Conservation (phyloP, 495 filamentous ascomycete genomes). For the Aspergillus sclerotiicarbonarius region DNA sequence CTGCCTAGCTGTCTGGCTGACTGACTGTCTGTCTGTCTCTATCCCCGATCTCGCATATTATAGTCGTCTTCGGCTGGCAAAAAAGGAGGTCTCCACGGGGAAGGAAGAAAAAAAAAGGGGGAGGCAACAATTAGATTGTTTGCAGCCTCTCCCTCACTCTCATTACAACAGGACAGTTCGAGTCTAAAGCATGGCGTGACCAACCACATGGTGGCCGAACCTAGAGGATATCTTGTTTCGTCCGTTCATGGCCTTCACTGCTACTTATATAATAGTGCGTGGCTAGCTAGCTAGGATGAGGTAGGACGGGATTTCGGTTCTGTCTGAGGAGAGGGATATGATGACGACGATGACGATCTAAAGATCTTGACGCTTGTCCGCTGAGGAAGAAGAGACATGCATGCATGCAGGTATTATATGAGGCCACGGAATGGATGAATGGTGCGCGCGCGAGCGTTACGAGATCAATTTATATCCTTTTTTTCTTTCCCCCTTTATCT, state of each 20-base stretch:
- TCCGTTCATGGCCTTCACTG: background rate
- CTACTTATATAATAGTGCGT: background rate
- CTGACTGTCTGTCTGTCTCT: background rate
- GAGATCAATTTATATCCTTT: background rate
- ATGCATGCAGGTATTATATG: background rate
- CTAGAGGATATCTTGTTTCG: too few species aligned
- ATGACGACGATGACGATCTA: background rate
- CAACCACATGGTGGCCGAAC: too few species aligned
- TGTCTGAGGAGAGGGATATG: background rate
- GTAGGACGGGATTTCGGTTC: background rate
- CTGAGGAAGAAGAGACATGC: constrained; percentile 3
- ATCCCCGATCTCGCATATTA: background rate
- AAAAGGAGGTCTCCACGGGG: background rate
- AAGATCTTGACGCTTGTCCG: background rate
- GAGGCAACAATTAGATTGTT: background rate
- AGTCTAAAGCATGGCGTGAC: background rate
- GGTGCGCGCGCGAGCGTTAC: background rate
- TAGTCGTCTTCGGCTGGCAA: background rate
- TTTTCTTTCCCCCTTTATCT: constrained; percentile 7
- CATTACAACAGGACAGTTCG: background rate
- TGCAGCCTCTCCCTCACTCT: background rate
- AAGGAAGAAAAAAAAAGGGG: background rate
- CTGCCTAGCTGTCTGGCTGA: background rate
- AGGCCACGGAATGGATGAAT: background rate
- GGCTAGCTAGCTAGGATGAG: background rate